Base-by-base conservation (phyloP, 495 filamentous ascomycete genomes). In the Xylaria cubensis region DNA sequence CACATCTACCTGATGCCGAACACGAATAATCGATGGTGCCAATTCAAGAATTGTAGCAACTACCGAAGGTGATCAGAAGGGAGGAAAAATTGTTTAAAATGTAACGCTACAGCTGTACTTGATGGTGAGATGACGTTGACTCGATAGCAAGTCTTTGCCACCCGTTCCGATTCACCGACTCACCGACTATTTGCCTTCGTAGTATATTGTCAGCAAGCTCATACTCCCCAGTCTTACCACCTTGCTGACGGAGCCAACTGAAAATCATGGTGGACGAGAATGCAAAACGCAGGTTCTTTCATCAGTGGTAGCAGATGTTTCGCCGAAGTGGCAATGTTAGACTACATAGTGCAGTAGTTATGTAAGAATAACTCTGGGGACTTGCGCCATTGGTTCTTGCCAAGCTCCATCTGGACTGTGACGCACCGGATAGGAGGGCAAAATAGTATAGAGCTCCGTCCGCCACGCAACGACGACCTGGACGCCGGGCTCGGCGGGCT, bases 121-220 rank as follows among this genome's bases (percentile, higher is more conserved):
- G 17, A 46, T 61, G 2, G 58, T 24, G 42, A 65, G 10, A 65
- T 39, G 65, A 67, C 50, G 50, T 56, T 29, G 50, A 24, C 21
- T 56, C 48, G 34, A 67, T n/a, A 56, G 46, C 19, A 32, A 50
- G 42, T 10, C 4, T 67, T 67, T 56, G 65, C 65, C 65, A 67
- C 65, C 50, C 50, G 44, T 39, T 44, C 65, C 65, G n/a, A 42
- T 13, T 55, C 64, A 64, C 61, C 61, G 61, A n/a, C 65, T 56
- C 65, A 67, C 65, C 65, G 65, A 67, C 65, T 67, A 55, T 67
- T 67, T 64, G 39, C 50, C 24, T 56, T 12, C 29, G 64, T 67
- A 48, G 56, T 50, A 26, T 42, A 32, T 19, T 34, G 65, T 67
- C 65, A 67, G 65, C 65, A 67, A 53, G n/a, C 65, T 56, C 50